Conservation (phyloP, 345 rosid genomes). For the Gossypium herbaceum region DNA sequence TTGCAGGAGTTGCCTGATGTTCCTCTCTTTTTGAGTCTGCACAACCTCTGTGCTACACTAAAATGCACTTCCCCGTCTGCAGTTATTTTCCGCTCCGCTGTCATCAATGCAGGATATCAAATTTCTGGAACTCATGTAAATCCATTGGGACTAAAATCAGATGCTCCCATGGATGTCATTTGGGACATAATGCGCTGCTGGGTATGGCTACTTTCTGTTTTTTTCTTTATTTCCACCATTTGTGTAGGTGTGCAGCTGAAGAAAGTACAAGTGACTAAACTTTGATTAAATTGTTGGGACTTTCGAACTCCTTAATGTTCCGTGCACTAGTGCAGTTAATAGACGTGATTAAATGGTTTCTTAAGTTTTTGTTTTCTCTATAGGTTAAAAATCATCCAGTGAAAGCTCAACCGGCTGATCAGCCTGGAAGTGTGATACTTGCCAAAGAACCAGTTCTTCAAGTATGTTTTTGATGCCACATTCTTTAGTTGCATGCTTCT, state of each 20-base stretch:
- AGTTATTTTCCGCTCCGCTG: constrained; percentile 90
- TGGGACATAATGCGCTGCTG: constrained; percentile 99
- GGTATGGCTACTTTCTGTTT: constrained; percentile 43
- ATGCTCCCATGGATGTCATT: constrained; percentile 97
- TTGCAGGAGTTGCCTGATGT: constrained; percentile 92
- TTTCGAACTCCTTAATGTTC: background rate
- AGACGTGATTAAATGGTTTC: background rate
- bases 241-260: background rate
- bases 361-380: constrained; percentile 9
- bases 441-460: constrained; percentile 83
- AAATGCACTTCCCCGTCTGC: constrained; percentile 97
- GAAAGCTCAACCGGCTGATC: constrained; percentile 78
- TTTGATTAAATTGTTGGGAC: background rate
- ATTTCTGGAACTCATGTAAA: constrained; percentile 93
- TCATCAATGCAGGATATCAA: constrained; percentile 86
- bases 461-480: constrained; percentile 34
- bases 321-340: background rate
- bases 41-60: constrained; percentile 87
- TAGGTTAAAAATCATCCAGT: constrained; percentile 94
- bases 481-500: background rate
- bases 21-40: constrained; percentile 89
- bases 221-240: background rate
- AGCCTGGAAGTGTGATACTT: constrained; percentile 84
- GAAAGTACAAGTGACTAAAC: background rate
- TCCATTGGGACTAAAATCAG: constrained; percentile 87